phyloP scores from a whole-genome alignment of 1,284 basidiomycete genomes.

The Malassezia furfur region DNA sequence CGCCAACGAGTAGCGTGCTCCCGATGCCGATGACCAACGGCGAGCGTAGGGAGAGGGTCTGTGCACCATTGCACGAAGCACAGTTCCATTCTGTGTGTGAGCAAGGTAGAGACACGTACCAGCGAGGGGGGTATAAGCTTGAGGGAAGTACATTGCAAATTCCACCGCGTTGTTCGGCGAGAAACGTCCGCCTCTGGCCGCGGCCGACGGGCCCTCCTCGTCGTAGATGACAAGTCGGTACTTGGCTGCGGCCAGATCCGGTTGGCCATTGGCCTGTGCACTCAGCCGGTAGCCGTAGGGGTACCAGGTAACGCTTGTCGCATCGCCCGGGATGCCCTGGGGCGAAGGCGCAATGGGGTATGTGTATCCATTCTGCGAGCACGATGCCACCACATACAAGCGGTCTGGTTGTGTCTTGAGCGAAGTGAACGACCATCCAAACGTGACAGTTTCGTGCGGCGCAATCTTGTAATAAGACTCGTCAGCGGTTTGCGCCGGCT shows the following conservation, averaged over 20 bases:
- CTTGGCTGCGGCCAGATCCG: conserved; percentile 37
- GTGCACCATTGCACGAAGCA: conserved; percentile 9
- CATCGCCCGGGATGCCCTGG: conserved; percentile 28
- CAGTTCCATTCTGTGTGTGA: conserved; percentile 15
- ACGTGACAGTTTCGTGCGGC: conserved; percentile 36
- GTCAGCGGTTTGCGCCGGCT: conserved; percentile 39
- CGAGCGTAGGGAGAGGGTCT: not conserved
- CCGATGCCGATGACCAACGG: not conserved
- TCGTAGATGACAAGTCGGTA: conserved; percentile 43
- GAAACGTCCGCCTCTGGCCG: conserved; percentile 28
- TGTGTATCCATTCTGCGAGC: conserved; percentile 39
- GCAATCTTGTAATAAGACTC: conserved; percentile 47
- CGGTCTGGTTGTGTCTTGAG: conserved; percentile 29
- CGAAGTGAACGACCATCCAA: conserved; percentile 46
- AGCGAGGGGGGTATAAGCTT: conserved; percentile 40
- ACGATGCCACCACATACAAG: conserved; percentile 38
- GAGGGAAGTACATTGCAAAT: conserved; percentile 46
- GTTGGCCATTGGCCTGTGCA: conserved; percentile 25
- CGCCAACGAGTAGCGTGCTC: not conserved
- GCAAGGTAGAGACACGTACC: conserved; percentile 15
- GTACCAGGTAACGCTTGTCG: conserved; percentile 38
- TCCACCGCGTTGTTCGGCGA: conserved; percentile 37
- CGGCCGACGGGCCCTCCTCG: conserved; percentile 30
- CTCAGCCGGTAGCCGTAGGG: conserved; percentile 37
- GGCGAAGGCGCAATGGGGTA: conserved; percentile 35